Evolutionary conservation across 352 stramenopile genomes (phyloP).

Genomic region (Elongisporangium anandrum): DNA sequence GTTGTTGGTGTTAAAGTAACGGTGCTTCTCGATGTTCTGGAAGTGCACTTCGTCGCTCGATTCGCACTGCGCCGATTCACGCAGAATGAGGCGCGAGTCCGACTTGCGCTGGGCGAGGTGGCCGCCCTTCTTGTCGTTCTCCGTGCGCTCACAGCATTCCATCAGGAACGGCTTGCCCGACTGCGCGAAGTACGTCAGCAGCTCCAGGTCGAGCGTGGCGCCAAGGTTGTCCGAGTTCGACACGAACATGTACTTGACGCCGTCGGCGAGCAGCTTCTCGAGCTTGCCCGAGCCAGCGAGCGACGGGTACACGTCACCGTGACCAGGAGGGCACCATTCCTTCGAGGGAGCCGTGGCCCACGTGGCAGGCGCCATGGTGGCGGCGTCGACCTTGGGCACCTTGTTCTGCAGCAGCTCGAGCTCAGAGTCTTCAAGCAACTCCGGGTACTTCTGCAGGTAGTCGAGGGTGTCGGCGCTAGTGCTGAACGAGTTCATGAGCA

Average conservation of each 20-base stretch:
- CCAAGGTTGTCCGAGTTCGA: constrained; percentile 89
- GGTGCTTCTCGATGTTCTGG: constrained; percentile 86
- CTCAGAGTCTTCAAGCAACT: constrained; percentile 91
- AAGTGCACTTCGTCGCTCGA: constrained; percentile 72
- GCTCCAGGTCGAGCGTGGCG: constrained; percentile 74
- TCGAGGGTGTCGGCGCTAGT: constrained; percentile 82
- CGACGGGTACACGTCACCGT: constrained; percentile 84
- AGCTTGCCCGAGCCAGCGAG: constrained; percentile 82
- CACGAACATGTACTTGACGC: constrained; percentile 90
- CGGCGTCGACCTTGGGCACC: constrained; percentile 93
- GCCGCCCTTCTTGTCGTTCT: constrained; percentile 99
- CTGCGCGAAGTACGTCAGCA: constrained; percentile 87
- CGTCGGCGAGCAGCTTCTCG: constrained; percentile 79
- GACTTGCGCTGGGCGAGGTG: constrained; percentile 92
- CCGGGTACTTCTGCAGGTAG: constrained; percentile 86
- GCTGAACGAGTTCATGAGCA: constrained; percentile 90
- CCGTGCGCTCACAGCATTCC: constrained; percentile 97
- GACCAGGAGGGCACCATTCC: constrained; percentile 84
- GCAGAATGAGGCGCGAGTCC: constrained; percentile 94
- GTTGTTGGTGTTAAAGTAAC: constrained; percentile 91
- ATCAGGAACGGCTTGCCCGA: constrained; percentile 89
- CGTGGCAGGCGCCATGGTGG: constrained; percentile 68
- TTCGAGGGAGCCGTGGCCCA: constrained; percentile 63
- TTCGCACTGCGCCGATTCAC: constrained; percentile 90
- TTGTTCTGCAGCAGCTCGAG: constrained; percentile 99